Evolutionary conservation across 257 asterid genomes (phyloP).

Genomic region (Thymus quinquecostatus): DNA sequence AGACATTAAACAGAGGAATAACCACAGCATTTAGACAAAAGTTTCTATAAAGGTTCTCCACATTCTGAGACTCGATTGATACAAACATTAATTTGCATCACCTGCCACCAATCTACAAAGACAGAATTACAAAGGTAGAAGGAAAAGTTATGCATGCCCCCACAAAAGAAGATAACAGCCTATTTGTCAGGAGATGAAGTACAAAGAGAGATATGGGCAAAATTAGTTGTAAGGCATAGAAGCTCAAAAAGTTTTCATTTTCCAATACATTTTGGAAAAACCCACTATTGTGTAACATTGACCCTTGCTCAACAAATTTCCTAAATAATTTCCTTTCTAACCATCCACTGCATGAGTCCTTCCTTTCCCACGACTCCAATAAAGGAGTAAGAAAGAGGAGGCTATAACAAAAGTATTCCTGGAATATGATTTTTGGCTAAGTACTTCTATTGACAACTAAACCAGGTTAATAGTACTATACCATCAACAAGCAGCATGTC

Average conservation of each 20-base stretch:
- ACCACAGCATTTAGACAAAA: constrained; percentile 2
- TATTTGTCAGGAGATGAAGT: too few species aligned
- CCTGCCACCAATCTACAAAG: background rate
- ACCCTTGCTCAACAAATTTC: background rate
- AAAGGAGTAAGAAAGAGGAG: constrained; percentile 9
- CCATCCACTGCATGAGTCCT: background rate
- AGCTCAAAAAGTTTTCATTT: too few species aligned
- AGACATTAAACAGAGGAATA: constrained; percentile 13
- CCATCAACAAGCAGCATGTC: constrained; percentile 99
- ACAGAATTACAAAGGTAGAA: too few species aligned
- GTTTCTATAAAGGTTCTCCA: background rate
- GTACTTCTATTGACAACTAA: constrained; percentile 1
- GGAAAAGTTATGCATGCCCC: too few species aligned
- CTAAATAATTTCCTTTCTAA: too few species aligned
- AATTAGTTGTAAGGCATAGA: too few species aligned
- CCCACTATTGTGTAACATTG: background rate
- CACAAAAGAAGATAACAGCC: too few species aligned
- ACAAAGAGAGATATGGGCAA: too few species aligned
- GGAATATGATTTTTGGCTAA: constrained; percentile 3
- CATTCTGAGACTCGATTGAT: background rate
- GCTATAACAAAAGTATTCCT: background rate
- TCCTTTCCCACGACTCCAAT: background rate
- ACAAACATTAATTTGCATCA: background rate
- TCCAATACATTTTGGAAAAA: too few species aligned
- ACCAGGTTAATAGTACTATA: constrained; percentile 32